A percentile compares a stretch with the other conserved stretches of the same genome.
Evolutionary conservation across 2,329 filamentous ascomycete species (phyloP).

Genomic region (Aotearoamyces nothofagi): DNA sequence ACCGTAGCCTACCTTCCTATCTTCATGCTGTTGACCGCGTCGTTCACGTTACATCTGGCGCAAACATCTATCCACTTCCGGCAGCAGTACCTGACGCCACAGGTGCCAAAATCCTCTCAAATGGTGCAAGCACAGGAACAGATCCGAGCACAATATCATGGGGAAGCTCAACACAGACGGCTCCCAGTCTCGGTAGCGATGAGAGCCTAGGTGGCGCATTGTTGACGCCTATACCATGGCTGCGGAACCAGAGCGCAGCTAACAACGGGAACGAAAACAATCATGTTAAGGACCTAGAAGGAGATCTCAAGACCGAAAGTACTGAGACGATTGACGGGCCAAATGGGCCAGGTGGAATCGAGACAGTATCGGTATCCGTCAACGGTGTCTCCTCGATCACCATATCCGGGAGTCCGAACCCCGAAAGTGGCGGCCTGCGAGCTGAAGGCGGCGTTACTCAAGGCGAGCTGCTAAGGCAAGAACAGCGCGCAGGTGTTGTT

Average conservation of each 20-base stretch:
- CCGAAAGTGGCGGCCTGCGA: constrained; percentile 10
- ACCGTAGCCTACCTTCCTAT: constrained; percentile 69
- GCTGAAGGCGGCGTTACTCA: constrained; percentile 51
- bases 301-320: constrained; percentile 54
- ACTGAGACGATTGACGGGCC: constrained; percentile 72
- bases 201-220: constrained; percentile 82
- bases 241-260: constrained; percentile 28
- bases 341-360: constrained; percentile 63
- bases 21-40: constrained; percentile 84
- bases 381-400: constrained; percentile 45
- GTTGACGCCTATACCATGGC: constrained; percentile 88
- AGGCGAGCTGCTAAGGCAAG: constrained; percentile 72
- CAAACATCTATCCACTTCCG: constrained; percentile 70
- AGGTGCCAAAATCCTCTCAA: constrained; percentile 35
- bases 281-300: constrained; percentile 30
- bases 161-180: constrained; percentile 26
- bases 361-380: constrained; percentile 64
- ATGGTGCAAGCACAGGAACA: constrained; percentile 34
- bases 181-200: constrained; percentile 54
- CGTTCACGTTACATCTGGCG: constrained; percentile 73
- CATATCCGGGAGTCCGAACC: constrained; percentile 10
- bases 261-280: constrained; percentile 21
- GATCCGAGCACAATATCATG: constrained; percentile 28
- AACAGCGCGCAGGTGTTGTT: constrained; percentile 69
- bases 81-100: constrained; percentile 44